Evolutionary conservation across 352 stramenopile species (phyloP).

Genomic region (Saprolegnia parasitica): DNA sequence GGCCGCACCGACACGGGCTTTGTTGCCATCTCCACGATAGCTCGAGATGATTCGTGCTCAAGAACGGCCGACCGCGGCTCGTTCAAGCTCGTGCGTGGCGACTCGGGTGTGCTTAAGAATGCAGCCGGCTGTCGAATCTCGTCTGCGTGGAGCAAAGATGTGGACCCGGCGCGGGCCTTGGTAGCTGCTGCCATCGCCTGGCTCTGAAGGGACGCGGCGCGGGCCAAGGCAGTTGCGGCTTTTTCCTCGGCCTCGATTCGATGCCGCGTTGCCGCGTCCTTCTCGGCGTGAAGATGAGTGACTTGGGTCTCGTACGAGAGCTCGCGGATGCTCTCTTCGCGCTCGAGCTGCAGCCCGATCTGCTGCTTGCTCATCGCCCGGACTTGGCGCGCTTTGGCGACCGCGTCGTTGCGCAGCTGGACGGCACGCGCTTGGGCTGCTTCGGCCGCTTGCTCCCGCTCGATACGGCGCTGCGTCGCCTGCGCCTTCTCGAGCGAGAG

Average conservation of each 20-base stretch:
- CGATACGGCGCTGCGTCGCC: slow-evolving; percentile 37
- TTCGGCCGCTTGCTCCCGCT: slow-evolving; percentile 44
- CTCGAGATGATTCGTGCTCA: not conserved
- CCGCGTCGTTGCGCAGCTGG: slow-evolving; percentile 46
- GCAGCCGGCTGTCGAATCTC: not conserved
- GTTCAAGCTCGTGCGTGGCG: not conserved
- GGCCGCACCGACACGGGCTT: not conserved
- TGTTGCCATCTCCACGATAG: too few species aligned
- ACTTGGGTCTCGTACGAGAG: not conserved
- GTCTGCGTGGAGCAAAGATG: not conserved
- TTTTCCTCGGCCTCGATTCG: not conserved
- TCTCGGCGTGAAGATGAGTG: not conserved
- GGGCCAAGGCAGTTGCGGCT: not conserved
- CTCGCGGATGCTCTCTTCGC: slow-evolving; percentile 11
- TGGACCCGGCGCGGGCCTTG: too few species aligned
- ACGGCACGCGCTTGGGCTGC: slow-evolving; percentile 54
- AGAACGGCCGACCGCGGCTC: not conserved
- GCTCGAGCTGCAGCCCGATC: not conserved
- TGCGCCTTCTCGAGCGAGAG: slow-evolving; percentile 47
- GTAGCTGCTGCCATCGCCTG: not conserved
- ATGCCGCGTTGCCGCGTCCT: slow-evolving; percentile 7
- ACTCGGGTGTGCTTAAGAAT: not conserved
- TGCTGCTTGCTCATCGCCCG: not conserved
- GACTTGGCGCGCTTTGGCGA: not conserved
- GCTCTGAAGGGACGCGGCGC: not conserved